Evolutionary conservation across 805 yeast species (phyloP), one percentile per base, ranked within the genome.

Genomic region (Nakazawaea ishiwadae): DNA sequence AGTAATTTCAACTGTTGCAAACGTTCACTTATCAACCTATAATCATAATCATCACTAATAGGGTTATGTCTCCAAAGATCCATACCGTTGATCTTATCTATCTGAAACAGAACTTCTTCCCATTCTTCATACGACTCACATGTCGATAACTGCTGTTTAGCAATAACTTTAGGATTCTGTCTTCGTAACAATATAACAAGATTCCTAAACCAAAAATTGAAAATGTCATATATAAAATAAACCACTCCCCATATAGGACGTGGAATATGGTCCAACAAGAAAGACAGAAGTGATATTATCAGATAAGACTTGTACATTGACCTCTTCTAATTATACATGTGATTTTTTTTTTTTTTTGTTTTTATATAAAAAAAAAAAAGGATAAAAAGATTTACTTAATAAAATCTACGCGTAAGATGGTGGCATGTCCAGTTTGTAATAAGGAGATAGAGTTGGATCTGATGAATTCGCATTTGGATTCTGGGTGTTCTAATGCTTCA

Each of bases 11-110:
- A 59, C 19, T 72, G 69, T 39, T 79, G 73, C 47, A 83, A 68
- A 42, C 96, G 71, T 42, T 84, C 89, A 31, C 85, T 75, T 3
- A 93, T 86, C 30, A 95, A 69, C 28, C 80, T 69, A 59, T 87
- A 93, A 60, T 91, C 98, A 55, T 89, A 91, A 51, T 83, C 79
- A 45, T 73, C 73, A 28, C 91, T 82, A 23, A 81, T 78, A 50
- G 90, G 88, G 55, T 89, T 87, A 48, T 87, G 85, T 44, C 96
- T 69, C 95, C 95, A 77, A 16, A 73, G 51, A 47, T 76, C 77
- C 15, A 74, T 71, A 5, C 80, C 80, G 1, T 76, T 68, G 9
- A 73, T 56, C 31, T 65, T 65, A 46, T 78, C 84, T 1, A 78
- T 66, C 35, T 65, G 59, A 5, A 60, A 56, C 0, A 81, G 79